Percentiles rank a stretch among this genome's conserved stretches.
phyloP scores from a whole-genome alignment of 345 rosid species.

The Populus pruinosa region DNA sequence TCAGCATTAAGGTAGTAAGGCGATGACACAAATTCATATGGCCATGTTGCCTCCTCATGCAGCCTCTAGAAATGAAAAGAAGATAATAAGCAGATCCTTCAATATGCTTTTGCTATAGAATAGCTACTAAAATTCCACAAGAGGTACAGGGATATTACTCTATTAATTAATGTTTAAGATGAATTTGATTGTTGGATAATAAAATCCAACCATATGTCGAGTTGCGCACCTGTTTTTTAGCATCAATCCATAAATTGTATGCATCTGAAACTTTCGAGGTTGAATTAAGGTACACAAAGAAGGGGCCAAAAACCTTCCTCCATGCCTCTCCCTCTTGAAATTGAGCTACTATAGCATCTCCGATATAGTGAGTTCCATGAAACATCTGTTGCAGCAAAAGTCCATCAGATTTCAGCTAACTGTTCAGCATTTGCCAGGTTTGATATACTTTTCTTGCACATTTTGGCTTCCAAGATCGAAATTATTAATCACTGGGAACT shows the following conservation, averaged over 20 bases:
- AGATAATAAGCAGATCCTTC: background rate
- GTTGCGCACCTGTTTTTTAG: conserved; percentile 32
- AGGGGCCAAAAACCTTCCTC: conserved; percentile 43
- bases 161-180: background rate
- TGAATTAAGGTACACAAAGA: conserved; percentile 43
- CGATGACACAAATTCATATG: conserved; percentile 36
- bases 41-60: conserved; percentile 37
- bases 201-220: background rate
- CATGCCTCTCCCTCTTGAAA: conserved; percentile 40
- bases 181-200: background rate
- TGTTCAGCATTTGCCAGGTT: no score
- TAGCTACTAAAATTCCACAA: background rate
- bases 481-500: no score
- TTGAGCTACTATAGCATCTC: conserved; percentile 30
- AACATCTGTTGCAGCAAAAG: conserved; percentile 24
- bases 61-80: conserved; percentile 15
- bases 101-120: background rate
- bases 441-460: no score
- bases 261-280: conserved; percentile 27
- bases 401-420: no score
- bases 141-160: background rate
- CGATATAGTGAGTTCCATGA: conserved; percentile 33
- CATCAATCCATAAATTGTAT: conserved; percentile 34
- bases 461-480: no score
- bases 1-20: conserved; percentile 26